Base-by-base conservation (phyloP, 441 rosid genomes). In the Codiaeum variegatum region DNA sequence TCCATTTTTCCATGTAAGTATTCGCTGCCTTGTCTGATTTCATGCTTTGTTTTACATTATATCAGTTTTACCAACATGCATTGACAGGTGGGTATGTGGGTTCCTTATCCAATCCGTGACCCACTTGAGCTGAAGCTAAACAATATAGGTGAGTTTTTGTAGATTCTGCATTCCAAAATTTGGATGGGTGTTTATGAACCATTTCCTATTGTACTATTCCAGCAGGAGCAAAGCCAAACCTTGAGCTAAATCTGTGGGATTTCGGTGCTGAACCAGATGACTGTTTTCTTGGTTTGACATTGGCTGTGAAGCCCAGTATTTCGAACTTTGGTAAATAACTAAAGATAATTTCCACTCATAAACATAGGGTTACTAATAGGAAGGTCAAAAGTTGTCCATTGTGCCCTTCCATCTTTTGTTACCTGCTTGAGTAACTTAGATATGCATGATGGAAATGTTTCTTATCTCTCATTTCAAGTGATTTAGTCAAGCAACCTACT, bases 241-340 rank as follows among this genome's bases (percentile, higher is more conserved):
- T 94, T 32, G 98, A 94, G 85, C 80, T 94, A 84, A 94, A 90
- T 79, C 87, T 94, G 40, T 92, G 98, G 97, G 88, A 91, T 88
- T 94, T 92, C 31, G 86, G 87, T 78, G 76, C 87, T 63, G 86
- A 92, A 80, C 84, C 88, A 58, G 96, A 92, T 73, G 98, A 92
- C 76, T 92, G 94, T 80, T 94, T 92, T 77, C 93, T 91, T 77
- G 98, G 97, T 69, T 81, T 94, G 84, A 91, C 97, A 0, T 84
- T 92, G 54, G 98, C 95, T 16, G 94, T 90, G 72, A 88, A 90
- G 75, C 97, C 97, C 65, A 91, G 97, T 79, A 84, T 85, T 78
- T 83, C 96, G 64, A 87, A 85, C 78, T 75, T 89, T 42, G 92
- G 97, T 92, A 82, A 69, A 13, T 56, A 46, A 38, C 58, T 47